Percentiles rank a stretch among this genome's conserved stretches.
Evolutionary conservation across 331 rosid genomes (phyloP).

Genomic region (Pyrus hybrid): DNA sequence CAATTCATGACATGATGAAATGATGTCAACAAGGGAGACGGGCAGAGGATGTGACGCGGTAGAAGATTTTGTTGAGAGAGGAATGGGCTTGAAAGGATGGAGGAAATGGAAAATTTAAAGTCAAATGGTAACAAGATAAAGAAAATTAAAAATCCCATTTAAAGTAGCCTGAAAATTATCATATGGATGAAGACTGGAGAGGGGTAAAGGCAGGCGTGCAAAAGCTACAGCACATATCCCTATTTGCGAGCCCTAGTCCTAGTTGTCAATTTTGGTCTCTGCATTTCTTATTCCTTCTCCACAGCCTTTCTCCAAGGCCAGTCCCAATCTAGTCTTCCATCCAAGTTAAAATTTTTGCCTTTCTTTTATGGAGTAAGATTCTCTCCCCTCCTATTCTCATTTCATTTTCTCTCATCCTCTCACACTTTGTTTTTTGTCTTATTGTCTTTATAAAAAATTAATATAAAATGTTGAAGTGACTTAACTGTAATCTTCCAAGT

Average conservation of each 20-base stretch:
- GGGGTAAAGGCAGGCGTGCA: not conserved
- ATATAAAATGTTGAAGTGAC: too few relatives aligned
- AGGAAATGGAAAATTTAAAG: not conserved
- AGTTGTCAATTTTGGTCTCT: slow-evolving; percentile 38
- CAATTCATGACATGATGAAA: not conserved
- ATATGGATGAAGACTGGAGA: not conserved
- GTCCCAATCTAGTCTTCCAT: slow-evolving; percentile 13
- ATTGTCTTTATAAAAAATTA: too few relatives aligned
- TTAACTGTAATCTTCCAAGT: too few relatives aligned
- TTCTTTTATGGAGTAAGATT: not conserved
- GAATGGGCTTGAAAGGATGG: not conserved
- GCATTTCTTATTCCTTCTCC: slow-evolving; percentile 14
- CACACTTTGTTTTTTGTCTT: too few relatives aligned
- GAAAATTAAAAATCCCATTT: not conserved
- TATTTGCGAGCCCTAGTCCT: slow-evolving; percentile 34
- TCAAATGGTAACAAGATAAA: not conserved
- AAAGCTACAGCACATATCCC: slow-evolving; percentile 30
- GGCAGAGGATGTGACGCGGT: not conserved
- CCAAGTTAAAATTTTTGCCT: too few relatives aligned
- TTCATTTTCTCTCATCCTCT: too few relatives aligned
- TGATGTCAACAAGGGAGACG: not conserved
- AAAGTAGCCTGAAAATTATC: slow-evolving; percentile 2
- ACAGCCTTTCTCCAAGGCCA: slow-evolving; percentile 15
- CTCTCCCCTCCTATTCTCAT: too few relatives aligned
- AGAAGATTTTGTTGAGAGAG: not conserved